These are phyloP conservation scores for Saccharum officinarum DNA, from an alignment of 176 grass and related monocot genomes.

Conservation along the genomic window DNA sequence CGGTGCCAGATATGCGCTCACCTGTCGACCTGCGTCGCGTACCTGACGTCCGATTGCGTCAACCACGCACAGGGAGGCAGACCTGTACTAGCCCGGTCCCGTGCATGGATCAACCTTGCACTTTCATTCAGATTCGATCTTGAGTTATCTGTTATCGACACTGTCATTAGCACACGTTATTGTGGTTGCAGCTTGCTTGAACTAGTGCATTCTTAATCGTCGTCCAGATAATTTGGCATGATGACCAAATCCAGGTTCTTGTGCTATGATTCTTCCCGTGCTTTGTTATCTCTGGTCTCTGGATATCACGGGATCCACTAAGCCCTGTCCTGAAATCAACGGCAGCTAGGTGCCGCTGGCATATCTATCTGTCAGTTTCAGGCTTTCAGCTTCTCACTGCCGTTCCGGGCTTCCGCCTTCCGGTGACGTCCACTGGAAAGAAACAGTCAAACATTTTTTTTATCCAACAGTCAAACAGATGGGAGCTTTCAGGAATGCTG, in stretches of 20 bases:
- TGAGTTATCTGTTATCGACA: not conserved
- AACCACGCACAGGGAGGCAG: slow-evolving; percentile 75
- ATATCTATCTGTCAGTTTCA: not conserved
- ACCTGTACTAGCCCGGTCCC: slow-evolving; percentile 18
- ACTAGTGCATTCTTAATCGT: not conserved
- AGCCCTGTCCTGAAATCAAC: no score
- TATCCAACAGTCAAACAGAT: not conserved
- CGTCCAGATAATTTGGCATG: not conserved
- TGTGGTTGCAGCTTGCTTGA: not conserved
- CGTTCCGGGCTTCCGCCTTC: not conserved
- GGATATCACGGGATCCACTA: no score
- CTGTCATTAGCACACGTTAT: not conserved
- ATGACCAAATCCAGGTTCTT: not conserved
- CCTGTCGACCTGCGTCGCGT: slow-evolving; percentile 53
- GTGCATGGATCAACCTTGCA: not conserved
- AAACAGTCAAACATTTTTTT: not conserved
- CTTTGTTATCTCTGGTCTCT: no score
- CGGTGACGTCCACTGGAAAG: not conserved
- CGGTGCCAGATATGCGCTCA: slow-evolving; percentile 54
- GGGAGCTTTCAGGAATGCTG: slow-evolving; percentile 21
- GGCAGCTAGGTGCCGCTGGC: no score
- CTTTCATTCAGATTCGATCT: not conserved
- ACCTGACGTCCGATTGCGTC: slow-evolving; percentile 62
- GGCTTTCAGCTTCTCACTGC: slow-evolving; percentile 23
- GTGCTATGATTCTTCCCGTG: not conserved